Base-by-base conservation (phyloP, 1,139 yeast species). In the Yamadazyma conglobata region DNA sequence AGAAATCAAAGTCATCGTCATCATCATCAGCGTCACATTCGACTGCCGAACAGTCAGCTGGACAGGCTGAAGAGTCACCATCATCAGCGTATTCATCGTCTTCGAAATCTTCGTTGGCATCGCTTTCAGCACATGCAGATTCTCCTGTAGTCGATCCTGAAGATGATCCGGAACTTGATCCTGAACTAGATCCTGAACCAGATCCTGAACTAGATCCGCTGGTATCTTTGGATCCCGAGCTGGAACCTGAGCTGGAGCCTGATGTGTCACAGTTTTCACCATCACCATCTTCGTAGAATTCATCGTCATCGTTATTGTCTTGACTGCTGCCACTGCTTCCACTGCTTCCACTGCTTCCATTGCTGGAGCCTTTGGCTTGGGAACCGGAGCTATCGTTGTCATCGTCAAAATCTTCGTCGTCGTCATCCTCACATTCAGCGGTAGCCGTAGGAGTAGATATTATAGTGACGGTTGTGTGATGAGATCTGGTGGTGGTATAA, bases 11-110 rank as follows among this genome's bases (percentile, higher is more conserved):
- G 24, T 42, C 48, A 11, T 40, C 53, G 27, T 43, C 48, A 7
- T 41, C 50, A 25, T 38, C 46, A 10, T 40, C 46, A 19, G 34
- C 47, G 3, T 42, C 46, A 34, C 47, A 43, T 22, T 29, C 25
- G 15, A 42, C 43, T 4, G 35, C 27, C 4, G 43, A 32, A 25
- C 45, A 41, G 25, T 41, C 44, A 18, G 12, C 15, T 10, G 39
- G 33, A 25, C 43, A 38, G 13, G 38, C 12, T 10, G 16, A 22
- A 24, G 32, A 7, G 10, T 10, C 18, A 18, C 19, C 16, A 16
- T 24, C 32, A 15, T 25, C 24, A 22, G 34, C 32, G 3, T 31
- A 21, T 9, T 37, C 39, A 19, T 26, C 31, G 4, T 26, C 35
- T 20, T 35, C 35, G 6, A 33, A 40, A 27, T 40, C 44, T 13